Evolutionary conservation across 495 filamentous ascomycete genomes (phyloP).

Genomic region (Hypoxylon rickii): DNA sequence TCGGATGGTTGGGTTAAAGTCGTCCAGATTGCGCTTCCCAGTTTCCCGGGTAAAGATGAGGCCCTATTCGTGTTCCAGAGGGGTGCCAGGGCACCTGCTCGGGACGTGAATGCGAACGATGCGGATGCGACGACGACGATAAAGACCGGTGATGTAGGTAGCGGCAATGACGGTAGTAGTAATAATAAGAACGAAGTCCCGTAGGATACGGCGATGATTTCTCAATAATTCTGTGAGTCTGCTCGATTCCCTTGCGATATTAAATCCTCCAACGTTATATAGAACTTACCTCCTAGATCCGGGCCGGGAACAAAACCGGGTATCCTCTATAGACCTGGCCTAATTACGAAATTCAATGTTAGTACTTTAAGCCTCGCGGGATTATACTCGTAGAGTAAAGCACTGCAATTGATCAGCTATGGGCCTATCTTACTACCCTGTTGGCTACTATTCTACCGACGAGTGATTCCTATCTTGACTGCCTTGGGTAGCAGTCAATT

Average conservation of each 20-base stretch:
- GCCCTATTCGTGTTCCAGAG: conserved; percentile 56
- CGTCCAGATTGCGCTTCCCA: conserved; percentile 55
- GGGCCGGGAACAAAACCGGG: too few relatives aligned
- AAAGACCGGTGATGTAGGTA: neutral
- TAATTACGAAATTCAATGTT: too few relatives aligned
- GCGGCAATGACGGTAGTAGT: neutral
- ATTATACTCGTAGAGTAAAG: too few relatives aligned
- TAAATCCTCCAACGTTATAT: too few relatives aligned
- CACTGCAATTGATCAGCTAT: too few relatives aligned
- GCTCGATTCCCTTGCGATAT: neutral
- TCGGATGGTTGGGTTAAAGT: conserved; percentile 43
- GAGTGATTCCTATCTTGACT: too few relatives aligned
- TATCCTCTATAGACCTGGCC: neutral
- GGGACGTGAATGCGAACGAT: neutral
- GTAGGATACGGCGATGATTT: too few relatives aligned
- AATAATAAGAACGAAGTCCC: neutral
- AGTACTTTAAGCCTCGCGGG: too few relatives aligned
- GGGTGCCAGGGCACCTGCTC: conserved; percentile 30
- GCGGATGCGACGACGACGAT: neutral
- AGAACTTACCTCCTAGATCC: too few relatives aligned
- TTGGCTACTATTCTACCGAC: too few relatives aligned
- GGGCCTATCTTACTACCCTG: too few relatives aligned
- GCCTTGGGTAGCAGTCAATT: too few relatives aligned
- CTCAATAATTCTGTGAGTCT: neutral
- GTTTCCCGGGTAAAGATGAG: conserved; percentile 61